phyloP scores from a whole-genome alignment of 768 basidiomycete species.

The Pisolithus microcarpus region DNA sequence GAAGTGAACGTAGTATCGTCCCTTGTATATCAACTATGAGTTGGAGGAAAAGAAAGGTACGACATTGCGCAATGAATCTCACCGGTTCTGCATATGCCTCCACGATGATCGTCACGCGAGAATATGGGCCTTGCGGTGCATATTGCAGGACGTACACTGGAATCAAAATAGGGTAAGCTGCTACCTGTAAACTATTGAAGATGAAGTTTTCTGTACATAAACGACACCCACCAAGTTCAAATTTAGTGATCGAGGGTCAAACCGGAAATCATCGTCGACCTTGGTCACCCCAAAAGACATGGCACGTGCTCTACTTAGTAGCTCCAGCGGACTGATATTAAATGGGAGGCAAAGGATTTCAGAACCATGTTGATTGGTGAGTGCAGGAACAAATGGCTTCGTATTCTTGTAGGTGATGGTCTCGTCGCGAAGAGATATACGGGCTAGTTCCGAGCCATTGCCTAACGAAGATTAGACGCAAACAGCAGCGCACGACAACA shows the following conservation, averaged over 20 bases:
- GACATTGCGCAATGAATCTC: not conserved
- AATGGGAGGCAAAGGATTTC: slow-evolving; percentile 54
- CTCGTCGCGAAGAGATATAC: slow-evolving; percentile 31
- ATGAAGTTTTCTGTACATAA: not conserved
- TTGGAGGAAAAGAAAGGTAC: not conserved
- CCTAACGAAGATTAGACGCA: slow-evolving; percentile 7
- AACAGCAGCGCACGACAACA: not conserved
- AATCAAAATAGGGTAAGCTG: slow-evolving; percentile 57
- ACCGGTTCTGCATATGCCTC: slow-evolving; percentile 23
- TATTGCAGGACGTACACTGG: slow-evolving; percentile 58
- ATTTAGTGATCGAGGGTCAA: slow-evolving; percentile 39
- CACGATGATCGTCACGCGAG: slow-evolving; percentile 23
- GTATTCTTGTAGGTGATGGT: slow-evolving; percentile 20
- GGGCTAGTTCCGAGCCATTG: slow-evolving; percentile 31
- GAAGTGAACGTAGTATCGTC: slow-evolving; percentile 22
- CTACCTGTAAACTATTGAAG: slow-evolving; percentile 32
- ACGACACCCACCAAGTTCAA: slow-evolving; percentile 36
- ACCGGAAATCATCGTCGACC: slow-evolving; percentile 32
- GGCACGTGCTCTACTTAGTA: slow-evolving; percentile 32
- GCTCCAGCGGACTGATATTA: slow-evolving; percentile 44
- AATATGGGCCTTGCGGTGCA: slow-evolving; percentile 22
- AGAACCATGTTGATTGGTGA: slow-evolving; percentile 40
- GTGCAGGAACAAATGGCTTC: slow-evolving; percentile 42
- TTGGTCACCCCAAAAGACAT: slow-evolving; percentile 31
- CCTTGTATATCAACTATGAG: slow-evolving; percentile 10